Evolutionary conservation across 2,329 filamentous ascomycete species (phyloP).

Genomic region (Chrysoporthe deuterocubensis): DNA sequence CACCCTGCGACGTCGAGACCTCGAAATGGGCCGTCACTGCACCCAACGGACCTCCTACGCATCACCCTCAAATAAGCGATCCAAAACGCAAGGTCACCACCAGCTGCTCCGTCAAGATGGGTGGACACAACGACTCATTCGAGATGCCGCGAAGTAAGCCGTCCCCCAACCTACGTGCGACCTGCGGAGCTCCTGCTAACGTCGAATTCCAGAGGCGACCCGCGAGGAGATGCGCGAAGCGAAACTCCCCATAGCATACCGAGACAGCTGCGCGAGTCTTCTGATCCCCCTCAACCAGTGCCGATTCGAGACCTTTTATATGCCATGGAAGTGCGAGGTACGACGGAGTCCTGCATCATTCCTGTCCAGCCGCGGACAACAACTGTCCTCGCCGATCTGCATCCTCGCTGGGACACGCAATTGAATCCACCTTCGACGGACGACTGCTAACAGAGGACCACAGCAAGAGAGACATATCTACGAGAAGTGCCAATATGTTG

Average conservation of each 20-base stretch:
- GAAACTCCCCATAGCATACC: slow-evolving; percentile 84
- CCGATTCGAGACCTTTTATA: slow-evolving; percentile 87
- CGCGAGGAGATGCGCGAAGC: slow-evolving; percentile 94
- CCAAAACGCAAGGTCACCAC: slow-evolving; percentile 32
- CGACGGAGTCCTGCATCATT: slow-evolving; percentile 37
- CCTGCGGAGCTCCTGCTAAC: slow-evolving; percentile 13
- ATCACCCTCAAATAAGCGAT: slow-evolving; percentile 30
- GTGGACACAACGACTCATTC: slow-evolving; percentile 27
- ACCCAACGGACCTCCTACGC: background rate
- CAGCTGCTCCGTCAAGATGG: slow-evolving; percentile 34
- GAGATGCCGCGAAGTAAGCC: slow-evolving; percentile 26
- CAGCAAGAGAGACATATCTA: slow-evolving; percentile 96
- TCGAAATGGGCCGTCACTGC: slow-evolving; percentile 1
- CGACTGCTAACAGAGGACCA: slow-evolving; percentile 20
- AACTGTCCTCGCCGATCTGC: background rate
- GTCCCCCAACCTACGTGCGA: background rate
- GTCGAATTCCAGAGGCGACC: slow-evolving; percentile 65
- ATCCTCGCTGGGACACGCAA: background rate
- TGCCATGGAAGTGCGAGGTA: slow-evolving; percentile 98
- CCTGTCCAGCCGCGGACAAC: background rate
- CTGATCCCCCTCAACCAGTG: slow-evolving; percentile 96
- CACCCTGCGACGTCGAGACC: slow-evolving; percentile 11
- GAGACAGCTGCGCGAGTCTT: slow-evolving; percentile 93
- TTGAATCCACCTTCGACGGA: background rate
- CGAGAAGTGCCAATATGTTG: slow-evolving; percentile 98